Evolutionary conservation across 352 stramenopile species (phyloP).

Genomic region (Halophytophthora batemanensis): DNA sequence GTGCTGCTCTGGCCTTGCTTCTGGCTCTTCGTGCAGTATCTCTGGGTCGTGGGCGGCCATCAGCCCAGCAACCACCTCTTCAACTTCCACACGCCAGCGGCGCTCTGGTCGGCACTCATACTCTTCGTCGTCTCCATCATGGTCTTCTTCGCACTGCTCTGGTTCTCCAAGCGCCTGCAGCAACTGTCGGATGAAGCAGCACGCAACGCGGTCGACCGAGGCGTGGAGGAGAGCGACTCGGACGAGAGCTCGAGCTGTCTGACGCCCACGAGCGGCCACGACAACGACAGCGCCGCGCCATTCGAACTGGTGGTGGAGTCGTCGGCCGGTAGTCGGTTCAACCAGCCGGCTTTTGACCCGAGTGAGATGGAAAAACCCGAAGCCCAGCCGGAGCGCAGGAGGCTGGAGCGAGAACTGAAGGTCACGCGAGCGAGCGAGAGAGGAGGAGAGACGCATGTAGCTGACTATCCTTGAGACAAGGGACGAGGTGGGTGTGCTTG

Average conservation of each 20-base stretch:
- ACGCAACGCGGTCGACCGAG: constrained; percentile 11
- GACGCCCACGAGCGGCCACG: constrained; percentile 20
- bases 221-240: constrained; percentile 21
- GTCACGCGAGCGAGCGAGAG: too few species aligned
- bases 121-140: constrained; percentile 37
- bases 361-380: constrained; percentile 12
- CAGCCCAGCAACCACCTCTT: constrained; percentile 51
- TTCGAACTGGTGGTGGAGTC: constrained; percentile 50
- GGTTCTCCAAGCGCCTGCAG: constrained; percentile 34
- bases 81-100: constrained; percentile 52
- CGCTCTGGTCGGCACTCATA: constrained; percentile 29
- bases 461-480: too few species aligned
- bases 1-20: constrained; percentile 50
- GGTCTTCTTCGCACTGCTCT: constrained; percentile 41
- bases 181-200: constrained; percentile 23
- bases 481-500: too few species aligned
- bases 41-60: constrained; percentile 55
- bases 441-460: too few species aligned
- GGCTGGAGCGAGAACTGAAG: too few species aligned
- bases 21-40: constrained; percentile 55
- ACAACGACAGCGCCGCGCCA: constrained; percentile 25
- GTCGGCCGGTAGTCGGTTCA: constrained; percentile 7
- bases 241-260: constrained; percentile 27
- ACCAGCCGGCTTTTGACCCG: constrained; percentile 8
- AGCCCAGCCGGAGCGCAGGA: constrained; percentile 16